Conservation (phyloP, 2,329 filamentous ascomycete genomes). For the Stemphylium vesicarium region DNA sequence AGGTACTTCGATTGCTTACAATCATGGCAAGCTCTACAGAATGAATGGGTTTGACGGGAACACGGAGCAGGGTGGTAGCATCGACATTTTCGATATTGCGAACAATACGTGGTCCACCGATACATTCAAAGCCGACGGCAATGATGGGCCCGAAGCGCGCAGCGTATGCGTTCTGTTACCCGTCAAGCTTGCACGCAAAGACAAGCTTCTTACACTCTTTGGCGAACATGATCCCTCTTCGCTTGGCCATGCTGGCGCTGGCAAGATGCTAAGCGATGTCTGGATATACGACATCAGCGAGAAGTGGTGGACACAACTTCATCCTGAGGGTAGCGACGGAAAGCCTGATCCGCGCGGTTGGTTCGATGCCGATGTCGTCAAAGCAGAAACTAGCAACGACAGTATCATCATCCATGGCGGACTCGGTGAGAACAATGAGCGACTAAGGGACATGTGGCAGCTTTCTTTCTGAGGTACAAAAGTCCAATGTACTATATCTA, state of each 20-base stretch:
- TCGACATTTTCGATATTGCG: slow-evolving; percentile 65
- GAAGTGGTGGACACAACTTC: slow-evolving; percentile 44
- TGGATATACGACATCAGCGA: slow-evolving; percentile 55
- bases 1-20: slow-evolving; percentile 71
- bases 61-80: slow-evolving; percentile 70
- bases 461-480: slow-evolving; percentile 39
- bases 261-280: slow-evolving; percentile 62
- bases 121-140: slow-evolving; percentile 52
- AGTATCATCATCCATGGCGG: slow-evolving; percentile 58
- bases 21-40: slow-evolving; percentile 70
- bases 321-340: slow-evolving; percentile 28
- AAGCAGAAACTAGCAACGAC: slow-evolving; percentile 37
- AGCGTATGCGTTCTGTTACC: slow-evolving; percentile 59
- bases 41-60: slow-evolving; percentile 82
- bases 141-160: slow-evolving; percentile 54
- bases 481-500: background rate
- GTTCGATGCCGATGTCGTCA: slow-evolving; percentile 60
- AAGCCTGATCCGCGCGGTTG: slow-evolving; percentile 57
- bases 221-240: slow-evolving; percentile 61
- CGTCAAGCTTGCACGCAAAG: slow-evolving; percentile 44
- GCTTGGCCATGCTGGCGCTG: slow-evolving; percentile 61
- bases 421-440: slow-evolving; percentile 59
- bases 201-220: slow-evolving; percentile 58
- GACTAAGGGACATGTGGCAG: slow-evolving; percentile 59
- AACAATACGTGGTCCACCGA: slow-evolving; percentile 52